Evolutionary conservation across 2,329 filamentous ascomycete species (phyloP).

Genomic region (Paecilomyces sp.): DNA sequence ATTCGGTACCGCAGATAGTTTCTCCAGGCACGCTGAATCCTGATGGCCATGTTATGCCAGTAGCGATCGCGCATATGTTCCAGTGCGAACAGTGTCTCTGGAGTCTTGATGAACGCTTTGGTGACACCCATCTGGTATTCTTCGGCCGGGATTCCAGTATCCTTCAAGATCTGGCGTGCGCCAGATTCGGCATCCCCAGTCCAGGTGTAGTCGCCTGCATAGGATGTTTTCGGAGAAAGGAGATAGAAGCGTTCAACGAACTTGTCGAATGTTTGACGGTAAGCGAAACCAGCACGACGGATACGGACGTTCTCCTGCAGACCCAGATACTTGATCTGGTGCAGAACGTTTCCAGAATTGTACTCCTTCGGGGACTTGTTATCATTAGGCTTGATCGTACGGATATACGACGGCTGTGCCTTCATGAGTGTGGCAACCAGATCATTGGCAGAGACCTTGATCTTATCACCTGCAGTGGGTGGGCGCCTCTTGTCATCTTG

Average conservation of each 20-base stretch:
- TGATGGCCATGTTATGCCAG: constrained; percentile 99
- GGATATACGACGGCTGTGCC: constrained; percentile 93
- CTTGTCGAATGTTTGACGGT: constrained; percentile 94
- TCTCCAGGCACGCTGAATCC: constrained; percentile 95
- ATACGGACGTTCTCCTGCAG: constrained; percentile 99
- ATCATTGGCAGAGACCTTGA: constrained; percentile 89
- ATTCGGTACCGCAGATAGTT: constrained; percentile 89
- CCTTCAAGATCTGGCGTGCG: constrained; percentile 86
- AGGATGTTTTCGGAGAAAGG: constrained; percentile 86
- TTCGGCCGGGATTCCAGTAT: constrained; percentile 89
- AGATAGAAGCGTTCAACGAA: constrained; percentile 97
- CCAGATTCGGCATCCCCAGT: constrained; percentile 80
- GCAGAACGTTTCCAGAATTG: constrained; percentile 83
- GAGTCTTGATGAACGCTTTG: constrained; percentile 97
- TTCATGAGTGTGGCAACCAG: constrained; percentile 95
- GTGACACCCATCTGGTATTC: constrained; percentile 97
- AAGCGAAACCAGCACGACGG: constrained; percentile 90
- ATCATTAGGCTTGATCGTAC: constrained; percentile 98
- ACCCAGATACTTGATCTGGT: constrained; percentile 98
- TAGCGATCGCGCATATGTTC: constrained; percentile 97
- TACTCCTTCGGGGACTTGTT: constrained; percentile 95
- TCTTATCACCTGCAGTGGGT: constrained; percentile 92
- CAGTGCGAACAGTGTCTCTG: constrained; percentile 90
- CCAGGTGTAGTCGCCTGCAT: constrained; percentile 97
- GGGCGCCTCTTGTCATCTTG: constrained; percentile 92